Percentiles rank a stretch among this genome's conserved stretches.
These are phyloP conservation scores for Huntiella moniliformis DNA, from an alignment of 2,329 filamentous ascomycete genomes.

Conservation along the genomic window DNA sequence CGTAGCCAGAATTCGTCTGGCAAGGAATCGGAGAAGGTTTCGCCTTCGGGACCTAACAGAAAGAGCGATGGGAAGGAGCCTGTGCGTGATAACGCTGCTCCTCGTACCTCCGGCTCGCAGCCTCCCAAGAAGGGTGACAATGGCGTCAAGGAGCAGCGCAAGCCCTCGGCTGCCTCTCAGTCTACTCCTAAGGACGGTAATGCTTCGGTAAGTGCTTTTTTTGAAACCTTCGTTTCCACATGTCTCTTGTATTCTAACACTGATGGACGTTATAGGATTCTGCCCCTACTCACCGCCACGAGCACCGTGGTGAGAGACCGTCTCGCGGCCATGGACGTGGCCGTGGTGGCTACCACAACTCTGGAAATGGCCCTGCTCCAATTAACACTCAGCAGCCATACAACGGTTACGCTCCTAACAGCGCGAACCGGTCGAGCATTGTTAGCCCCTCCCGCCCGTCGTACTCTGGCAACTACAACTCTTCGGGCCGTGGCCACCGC, in stretches of 20 bases:
- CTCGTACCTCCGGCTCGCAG: constrained; percentile 20
- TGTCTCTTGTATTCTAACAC: neutral
- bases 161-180: constrained; percentile 21
- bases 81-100: constrained; percentile 7
- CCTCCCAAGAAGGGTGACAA: constrained; percentile 22
- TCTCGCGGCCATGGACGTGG: constrained; percentile 26
- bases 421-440: constrained; percentile 8
- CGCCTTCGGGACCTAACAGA: constrained; percentile 15
- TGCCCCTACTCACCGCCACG: constrained; percentile 13
- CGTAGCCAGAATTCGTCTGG: constrained; percentile 15
- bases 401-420: constrained; percentile 5
- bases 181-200: constrained; percentile 20
- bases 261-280: constrained; percentile 7
- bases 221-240: neutral
- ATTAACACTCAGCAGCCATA: constrained; percentile 10
- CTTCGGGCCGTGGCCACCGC: constrained; percentile 7
- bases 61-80: constrained; percentile 8
- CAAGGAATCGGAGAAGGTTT: constrained; percentile 22
- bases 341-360: constrained; percentile 25
- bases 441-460: constrained; percentile 11
- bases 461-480: constrained; percentile 8
- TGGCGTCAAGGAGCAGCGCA: constrained; percentile 27
- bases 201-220: constrained; percentile 22
- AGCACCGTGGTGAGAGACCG: constrained; percentile 23
- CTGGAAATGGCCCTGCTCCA: constrained; percentile 16